Conservation (phyloP, 148 eudicot genomes). For the Selenicereus undatus region DNA sequence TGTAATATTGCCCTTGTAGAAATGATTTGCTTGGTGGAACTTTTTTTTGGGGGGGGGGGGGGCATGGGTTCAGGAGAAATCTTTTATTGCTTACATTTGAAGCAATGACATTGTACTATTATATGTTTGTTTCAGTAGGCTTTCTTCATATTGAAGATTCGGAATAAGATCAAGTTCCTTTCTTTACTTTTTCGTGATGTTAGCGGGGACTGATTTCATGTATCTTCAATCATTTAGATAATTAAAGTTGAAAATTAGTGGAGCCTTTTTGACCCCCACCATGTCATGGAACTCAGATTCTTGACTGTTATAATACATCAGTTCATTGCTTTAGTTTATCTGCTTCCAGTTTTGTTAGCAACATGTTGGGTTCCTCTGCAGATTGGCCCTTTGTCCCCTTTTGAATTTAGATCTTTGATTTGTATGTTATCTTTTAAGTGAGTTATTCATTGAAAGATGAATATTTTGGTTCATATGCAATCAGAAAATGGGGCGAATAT, state of each 20-base stretch:
- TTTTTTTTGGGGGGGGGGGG: neutral
- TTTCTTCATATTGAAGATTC: neutral
- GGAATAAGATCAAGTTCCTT: neutral
- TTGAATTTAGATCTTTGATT: neutral
- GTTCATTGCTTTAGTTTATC: conserved; percentile 6
- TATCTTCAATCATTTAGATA: conserved; percentile 17
- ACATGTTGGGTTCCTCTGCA: conserved; percentile 1
- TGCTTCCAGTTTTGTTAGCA: conserved; percentile 4
- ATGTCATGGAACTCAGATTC: neutral
- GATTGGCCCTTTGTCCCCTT: neutral
- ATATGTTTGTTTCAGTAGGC: neutral
- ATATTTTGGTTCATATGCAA: neutral
- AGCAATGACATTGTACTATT: conserved; percentile 24
- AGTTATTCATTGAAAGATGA: neutral
- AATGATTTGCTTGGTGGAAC: conserved; percentile 12
- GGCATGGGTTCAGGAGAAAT: conserved; percentile 7
- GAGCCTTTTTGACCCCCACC: conserved; percentile 1
- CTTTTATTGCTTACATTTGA: conserved; percentile 19
- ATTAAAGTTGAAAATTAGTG: conserved; percentile 8
- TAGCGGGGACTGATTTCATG: neutral
- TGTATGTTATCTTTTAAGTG: neutral
- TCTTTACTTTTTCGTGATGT: neutral
- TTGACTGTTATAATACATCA: conserved; percentile 14
- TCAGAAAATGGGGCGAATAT: neutral
- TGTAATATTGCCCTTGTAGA: neutral